phyloP scores from a whole-genome alignment of 1,284 basidiomycete species.

The Cystobasidium slooffiae region DNA sequence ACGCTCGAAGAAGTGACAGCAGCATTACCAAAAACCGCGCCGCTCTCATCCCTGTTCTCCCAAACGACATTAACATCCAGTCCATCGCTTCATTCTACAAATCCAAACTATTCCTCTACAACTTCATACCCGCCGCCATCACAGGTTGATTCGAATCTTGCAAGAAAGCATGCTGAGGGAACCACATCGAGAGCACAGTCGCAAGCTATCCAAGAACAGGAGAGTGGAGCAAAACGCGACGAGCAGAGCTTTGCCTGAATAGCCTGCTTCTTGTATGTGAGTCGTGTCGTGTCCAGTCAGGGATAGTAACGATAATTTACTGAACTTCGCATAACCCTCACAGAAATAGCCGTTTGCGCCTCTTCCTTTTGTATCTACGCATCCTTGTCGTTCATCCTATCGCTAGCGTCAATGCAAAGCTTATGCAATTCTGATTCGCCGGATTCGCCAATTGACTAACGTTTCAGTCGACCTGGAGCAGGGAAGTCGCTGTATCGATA shows the following conservation, averaged over 20 bases:
- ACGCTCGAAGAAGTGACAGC: conserved; percentile 20
- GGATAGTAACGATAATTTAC: too few relatives aligned
- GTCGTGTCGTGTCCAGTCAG: not conserved
- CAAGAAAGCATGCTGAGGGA: not conserved
- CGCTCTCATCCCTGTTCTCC: not conserved
- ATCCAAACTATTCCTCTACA: conserved; percentile 3
- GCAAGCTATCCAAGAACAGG: not conserved
- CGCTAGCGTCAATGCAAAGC: too few relatives aligned
- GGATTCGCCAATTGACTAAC: too few relatives aligned
- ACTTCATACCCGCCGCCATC: conserved; percentile 11
- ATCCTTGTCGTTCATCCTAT: too few relatives aligned
- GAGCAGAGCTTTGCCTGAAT: not conserved
- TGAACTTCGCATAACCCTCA: too few relatives aligned
- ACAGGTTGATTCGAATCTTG: not conserved
- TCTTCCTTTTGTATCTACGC: too few relatives aligned
- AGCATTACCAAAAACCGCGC: not conserved
- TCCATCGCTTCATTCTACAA: conserved; percentile 22
- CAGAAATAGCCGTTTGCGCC: too few relatives aligned
- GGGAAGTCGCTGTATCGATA: too few relatives aligned
- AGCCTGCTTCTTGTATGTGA: not conserved
- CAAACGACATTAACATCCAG: not conserved
- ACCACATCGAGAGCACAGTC: conserved; percentile 11
- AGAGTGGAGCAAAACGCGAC: not conserved
- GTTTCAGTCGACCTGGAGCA: too few relatives aligned
- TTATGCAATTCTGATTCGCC: too few relatives aligned